These are phyloP conservation scores for Apiotrichum montevideense DNA, from an alignment of 1,284 basidiomycete genomes.

Conservation along the genomic window DNA sequence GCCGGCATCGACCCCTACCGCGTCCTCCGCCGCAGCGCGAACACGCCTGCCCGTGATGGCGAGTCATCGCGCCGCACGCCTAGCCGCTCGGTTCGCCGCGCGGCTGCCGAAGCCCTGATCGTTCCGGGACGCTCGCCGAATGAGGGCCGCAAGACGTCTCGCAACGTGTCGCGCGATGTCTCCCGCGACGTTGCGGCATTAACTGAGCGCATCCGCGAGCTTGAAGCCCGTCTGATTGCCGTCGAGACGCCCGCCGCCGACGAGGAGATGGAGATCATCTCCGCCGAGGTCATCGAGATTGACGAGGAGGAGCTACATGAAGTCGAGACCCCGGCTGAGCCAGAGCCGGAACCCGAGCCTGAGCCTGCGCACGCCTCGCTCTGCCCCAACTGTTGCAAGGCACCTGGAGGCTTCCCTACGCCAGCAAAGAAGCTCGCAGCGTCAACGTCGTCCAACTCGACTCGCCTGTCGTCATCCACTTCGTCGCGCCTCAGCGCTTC, in stretches of 20 bases:
- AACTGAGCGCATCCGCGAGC: slow-evolving; percentile 14
- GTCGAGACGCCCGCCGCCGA: slow-evolving; percentile 6
- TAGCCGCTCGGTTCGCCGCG: neutral
- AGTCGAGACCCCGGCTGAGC: neutral
- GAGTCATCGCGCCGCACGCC: neutral
- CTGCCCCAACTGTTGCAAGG: neutral
- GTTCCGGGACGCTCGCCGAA: neutral
- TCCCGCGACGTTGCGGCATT: slow-evolving; percentile 8
- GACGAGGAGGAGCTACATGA: neutral
- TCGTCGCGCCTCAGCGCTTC: neutral
- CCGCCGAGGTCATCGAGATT: neutral
- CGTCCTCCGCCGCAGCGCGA: slow-evolving; percentile 13
- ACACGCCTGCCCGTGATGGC: neutral
- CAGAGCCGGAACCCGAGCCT: neutral
- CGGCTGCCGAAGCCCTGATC: neutral
- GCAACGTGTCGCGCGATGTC: neutral
- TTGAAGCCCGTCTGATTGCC: slow-evolving; percentile 10
- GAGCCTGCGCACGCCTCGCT: neutral
- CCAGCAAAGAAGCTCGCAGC: neutral
- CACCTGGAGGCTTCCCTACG: neutral
- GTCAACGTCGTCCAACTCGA: neutral
- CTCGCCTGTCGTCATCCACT: neutral
- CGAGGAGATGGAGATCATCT: neutral
- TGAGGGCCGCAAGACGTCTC: neutral
- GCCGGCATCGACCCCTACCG: slow-evolving; percentile 23